Evolutionary conservation across 331 rosid species (phyloP).

Genomic region (Erythrophleum ivorense): DNA sequence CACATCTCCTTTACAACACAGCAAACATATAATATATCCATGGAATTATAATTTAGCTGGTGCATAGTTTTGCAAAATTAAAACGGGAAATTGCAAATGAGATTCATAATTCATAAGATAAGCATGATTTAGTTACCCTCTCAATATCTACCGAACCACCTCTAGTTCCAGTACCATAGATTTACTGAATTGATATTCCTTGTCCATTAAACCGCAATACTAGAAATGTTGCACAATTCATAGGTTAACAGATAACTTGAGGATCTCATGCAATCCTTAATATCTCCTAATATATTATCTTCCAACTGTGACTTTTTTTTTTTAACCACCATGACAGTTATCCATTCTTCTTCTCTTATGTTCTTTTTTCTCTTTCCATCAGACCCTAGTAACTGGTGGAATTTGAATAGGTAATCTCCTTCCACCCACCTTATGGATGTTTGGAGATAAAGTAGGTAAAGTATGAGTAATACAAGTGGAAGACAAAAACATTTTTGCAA

Average conservation of each 20-base stretch:
- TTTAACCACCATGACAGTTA: background rate
- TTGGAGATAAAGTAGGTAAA: background rate
- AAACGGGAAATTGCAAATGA: background rate
- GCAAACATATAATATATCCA: background rate
- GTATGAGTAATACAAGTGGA: background rate
- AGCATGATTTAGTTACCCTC: background rate
- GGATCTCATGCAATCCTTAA: background rate
- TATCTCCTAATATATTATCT: constrained; percentile 11
- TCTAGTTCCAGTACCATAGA: background rate
- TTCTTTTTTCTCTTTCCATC: background rate
- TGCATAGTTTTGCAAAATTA: background rate
- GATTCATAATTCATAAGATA: background rate
- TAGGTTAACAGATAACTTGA: constrained; percentile 10
- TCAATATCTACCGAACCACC: background rate
- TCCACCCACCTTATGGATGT: background rate
- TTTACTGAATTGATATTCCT: background rate
- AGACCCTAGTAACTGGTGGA: background rate
- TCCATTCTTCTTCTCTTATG: background rate
- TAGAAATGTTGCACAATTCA: constrained; percentile 1
- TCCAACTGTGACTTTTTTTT: background rate
- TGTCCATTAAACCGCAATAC: background rate
- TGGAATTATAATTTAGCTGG: background rate
- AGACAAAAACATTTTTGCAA: background rate
- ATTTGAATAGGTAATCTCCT: background rate
- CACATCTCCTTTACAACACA: background rate